Evolutionary conservation across 805 yeast species (phyloP), one percentile per base, ranked within the genome.

Genomic region (Saccharomycopsis fermentans): DNA sequence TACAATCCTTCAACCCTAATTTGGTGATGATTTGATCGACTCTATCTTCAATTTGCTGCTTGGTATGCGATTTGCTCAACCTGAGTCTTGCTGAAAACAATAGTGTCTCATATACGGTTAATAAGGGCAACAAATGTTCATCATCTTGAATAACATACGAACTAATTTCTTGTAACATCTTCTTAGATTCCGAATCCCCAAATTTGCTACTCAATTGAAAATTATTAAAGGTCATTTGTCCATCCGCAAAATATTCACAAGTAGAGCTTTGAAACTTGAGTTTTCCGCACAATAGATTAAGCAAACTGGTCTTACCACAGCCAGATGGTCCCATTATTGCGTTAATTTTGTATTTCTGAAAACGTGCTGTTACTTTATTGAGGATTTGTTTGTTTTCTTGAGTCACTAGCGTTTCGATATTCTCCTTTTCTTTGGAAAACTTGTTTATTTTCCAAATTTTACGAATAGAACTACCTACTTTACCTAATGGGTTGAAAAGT

Each of bases 111-210:
- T 83, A 69, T 1, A 90, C 96, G 0, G 96, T 88, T 57, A 89
- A 72, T 6, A 82, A 75, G 1, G 92, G 80, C 47, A 87, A 71
- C 56, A 89, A 72, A 40, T 87, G 83, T 62, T 82, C 84, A 67
- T 89, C 96, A 63, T 85, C 88, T 66, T 89, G 96, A 5, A 87
- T 80, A 21, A 89, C 96, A 70, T 86, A 89, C 0, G 92, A 87
- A 55, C 92, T 78, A 27, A 81, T 64, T 36, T 76, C 70, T 54
- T 73, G 64, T 54, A 79, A 64, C 64, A 74, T 66, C 19, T 67
- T 59, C 16, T 65, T 65, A 1, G 75, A 68, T 8, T 79, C 72
- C 17, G 60, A 57, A 21, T 43, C 50, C 24, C 50, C 50, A 21
- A 43, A 43, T 43, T 43, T 43, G 17, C 50, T 43, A 43, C 50